phyloP scores from a whole-genome alignment of 768 basidiomycete species.

The Hemileccinum impolitum region DNA sequence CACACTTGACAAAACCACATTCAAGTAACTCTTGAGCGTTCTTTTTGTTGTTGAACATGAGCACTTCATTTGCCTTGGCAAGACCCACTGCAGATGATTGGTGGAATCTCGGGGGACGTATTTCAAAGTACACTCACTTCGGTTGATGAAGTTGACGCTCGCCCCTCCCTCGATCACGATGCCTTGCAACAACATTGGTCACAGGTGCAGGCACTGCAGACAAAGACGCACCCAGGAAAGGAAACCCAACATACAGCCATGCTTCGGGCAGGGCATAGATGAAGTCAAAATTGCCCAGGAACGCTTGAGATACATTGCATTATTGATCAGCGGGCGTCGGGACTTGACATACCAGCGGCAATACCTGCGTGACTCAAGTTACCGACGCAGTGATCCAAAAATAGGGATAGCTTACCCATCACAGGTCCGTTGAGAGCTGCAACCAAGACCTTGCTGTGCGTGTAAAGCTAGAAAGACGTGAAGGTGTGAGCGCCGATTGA shows the following conservation, averaged over 20 bases:
- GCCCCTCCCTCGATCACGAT: constrained; percentile 67
- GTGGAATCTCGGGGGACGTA: neutral
- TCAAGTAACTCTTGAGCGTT: constrained; percentile 52
- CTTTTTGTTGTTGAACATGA: constrained; percentile 69
- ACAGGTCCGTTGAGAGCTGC: constrained; percentile 74
- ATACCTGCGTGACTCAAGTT: constrained; percentile 48
- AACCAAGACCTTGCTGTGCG: constrained; percentile 65
- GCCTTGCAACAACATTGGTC: constrained; percentile 35
- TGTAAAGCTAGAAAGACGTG: constrained; percentile 47
- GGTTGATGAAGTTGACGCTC: constrained; percentile 64
- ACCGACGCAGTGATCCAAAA: neutral
- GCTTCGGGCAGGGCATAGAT: constrained; percentile 60
- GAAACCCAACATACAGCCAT: constrained; percentile 66
- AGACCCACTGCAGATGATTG: constrained; percentile 52
- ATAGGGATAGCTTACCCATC: constrained; percentile 46
- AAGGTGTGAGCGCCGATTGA: neutral
- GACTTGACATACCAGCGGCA: constrained; percentile 46
- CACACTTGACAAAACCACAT: constrained; percentile 65
- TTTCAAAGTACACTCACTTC: constrained; percentile 41
- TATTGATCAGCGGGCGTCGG: neutral
- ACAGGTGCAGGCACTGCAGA: neutral
- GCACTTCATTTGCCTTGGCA: constrained; percentile 65
- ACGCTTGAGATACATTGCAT: constrained; percentile 37
- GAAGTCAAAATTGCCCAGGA: constrained; percentile 73
- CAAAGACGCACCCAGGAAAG: constrained; percentile 48